phyloP scores from a whole-genome alignment of 169 alveolate species.

The Plasmodium cynomolgi region DNA sequence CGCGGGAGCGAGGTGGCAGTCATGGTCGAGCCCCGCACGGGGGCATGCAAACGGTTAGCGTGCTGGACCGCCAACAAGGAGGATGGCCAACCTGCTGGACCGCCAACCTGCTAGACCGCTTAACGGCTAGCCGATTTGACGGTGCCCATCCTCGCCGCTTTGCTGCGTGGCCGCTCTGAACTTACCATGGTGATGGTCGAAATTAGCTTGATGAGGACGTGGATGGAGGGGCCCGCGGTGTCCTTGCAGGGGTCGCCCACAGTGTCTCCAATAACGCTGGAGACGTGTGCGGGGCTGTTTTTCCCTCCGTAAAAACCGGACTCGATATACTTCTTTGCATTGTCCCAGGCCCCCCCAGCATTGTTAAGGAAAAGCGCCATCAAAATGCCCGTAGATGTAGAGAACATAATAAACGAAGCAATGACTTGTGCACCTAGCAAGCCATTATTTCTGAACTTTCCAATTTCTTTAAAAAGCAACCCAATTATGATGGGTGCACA shows the following conservation, averaged over 20 bases:
- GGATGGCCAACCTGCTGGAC: no score
- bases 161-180: not conserved
- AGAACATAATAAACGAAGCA: slow-evolving; percentile 89
- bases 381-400: slow-evolving; percentile 90
- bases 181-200: slow-evolving; percentile 61
- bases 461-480: slow-evolving; percentile 83
- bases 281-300: slow-evolving; percentile 82
- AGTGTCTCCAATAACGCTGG: slow-evolving; percentile 89
- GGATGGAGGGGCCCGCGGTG: slow-evolving; percentile 91
- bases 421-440: slow-evolving; percentile 84
- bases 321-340: slow-evolving; percentile 89
- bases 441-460: slow-evolving; percentile 75
- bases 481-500: slow-evolving; percentile 85
- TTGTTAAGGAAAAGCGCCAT: slow-evolving; percentile 89
- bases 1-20: not conserved
- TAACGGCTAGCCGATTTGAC: no score
- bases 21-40: not conserved
- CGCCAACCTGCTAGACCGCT: no score
- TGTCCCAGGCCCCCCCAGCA: slow-evolving; percentile 93
- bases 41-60: not conserved
- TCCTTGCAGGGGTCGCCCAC: slow-evolving; percentile 94
- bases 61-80: no score
- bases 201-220: slow-evolving; percentile 84
- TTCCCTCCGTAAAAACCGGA: slow-evolving; percentile 85
- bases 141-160: not conserved